phyloP scores from a whole-genome alignment of 495 filamentous ascomycete genomes.

The Glarea lozoyensis region DNA sequence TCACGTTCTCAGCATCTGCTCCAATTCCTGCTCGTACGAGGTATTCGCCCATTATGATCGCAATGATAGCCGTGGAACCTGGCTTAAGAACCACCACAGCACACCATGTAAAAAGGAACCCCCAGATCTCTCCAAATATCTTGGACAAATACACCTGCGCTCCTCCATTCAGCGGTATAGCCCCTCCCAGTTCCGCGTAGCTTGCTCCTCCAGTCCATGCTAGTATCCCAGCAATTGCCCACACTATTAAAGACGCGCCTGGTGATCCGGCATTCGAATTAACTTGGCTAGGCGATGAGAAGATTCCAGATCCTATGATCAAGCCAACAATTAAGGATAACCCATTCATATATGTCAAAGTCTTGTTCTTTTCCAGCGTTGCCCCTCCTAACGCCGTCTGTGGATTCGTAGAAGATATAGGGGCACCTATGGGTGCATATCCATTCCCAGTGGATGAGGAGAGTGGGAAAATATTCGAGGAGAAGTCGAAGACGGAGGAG shows the following conservation, averaged over 20 bases:
- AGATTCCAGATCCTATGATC: constrained; percentile 97
- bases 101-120: constrained; percentile 94
- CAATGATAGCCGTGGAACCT: constrained; percentile 84
- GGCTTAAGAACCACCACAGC: constrained; percentile 92
- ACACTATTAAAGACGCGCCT: constrained; percentile 81
- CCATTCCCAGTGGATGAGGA: constrained; percentile 70
- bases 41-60: constrained; percentile 98
- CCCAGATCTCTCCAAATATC: constrained; percentile 86
- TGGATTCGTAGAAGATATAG: constrained; percentile 43
- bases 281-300: constrained; percentile 90
- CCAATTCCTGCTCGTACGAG: constrained; percentile 78
- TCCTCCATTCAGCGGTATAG: constrained; percentile 92
- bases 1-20: constrained; percentile 65
- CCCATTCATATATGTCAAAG: constrained; percentile 88
- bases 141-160: constrained; percentile 89
- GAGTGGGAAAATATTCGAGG: constrained; percentile 81
- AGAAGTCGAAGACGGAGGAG: constrained; percentile 89
- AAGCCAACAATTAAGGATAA: constrained; percentile 82
- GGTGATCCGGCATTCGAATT: constrained; percentile 89
- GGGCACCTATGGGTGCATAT: constrained; percentile 74
- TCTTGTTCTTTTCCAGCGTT: constrained; percentile 91
- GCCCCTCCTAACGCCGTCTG: constrained; percentile 35
- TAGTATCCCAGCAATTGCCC: constrained; percentile 79
- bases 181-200: constrained; percentile 92
- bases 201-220: constrained; percentile 96